phyloP scores from a whole-genome alignment of 2,329 filamentous ascomycete species.

The Apiospora rasikravindrae region DNA sequence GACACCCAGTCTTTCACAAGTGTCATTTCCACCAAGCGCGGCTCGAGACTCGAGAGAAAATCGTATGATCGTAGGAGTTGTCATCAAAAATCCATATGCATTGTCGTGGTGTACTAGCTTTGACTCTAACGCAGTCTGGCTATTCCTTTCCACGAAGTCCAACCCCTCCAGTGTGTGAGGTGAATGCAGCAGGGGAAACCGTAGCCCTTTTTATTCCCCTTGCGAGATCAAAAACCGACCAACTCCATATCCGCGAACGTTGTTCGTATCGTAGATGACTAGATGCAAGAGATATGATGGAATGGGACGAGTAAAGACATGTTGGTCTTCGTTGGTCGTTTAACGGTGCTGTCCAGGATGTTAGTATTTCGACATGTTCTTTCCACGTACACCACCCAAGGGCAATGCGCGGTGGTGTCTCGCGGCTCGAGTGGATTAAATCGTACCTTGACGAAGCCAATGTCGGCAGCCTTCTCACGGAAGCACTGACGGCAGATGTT shows the following conservation, averaged over 20 bases:
- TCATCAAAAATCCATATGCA: conserved; percentile 34
- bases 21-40: background rate
- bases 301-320: conserved; percentile 28
- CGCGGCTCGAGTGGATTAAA: background rate
- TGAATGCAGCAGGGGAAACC: conserved; percentile 19
- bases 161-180: conserved; percentile 11
- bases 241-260: conserved; percentile 33
- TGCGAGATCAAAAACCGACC: conserved; percentile 34
- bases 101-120: conserved; percentile 34
- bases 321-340: conserved; percentile 25
- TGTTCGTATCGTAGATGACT: conserved; percentile 34
- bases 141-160: conserved; percentile 27
- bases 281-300: conserved; percentile 20
- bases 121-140: conserved; percentile 26
- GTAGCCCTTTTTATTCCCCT: conserved; percentile 28
- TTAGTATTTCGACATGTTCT: background rate
- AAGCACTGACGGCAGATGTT: conserved; percentile 85
- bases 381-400: background rate
- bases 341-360: conserved; percentile 32
- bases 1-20: background rate
- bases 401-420: background rate
- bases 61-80: conserved; percentile 18
- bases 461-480: conserved; percentile 75
- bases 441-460: conserved; percentile 73
- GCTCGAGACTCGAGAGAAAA: conserved; percentile 10